These are phyloP conservation scores for Asterionellopsis glacialis DNA, from an alignment of 108 stramenopile genomes.

Conservation along the genomic window DNA sequence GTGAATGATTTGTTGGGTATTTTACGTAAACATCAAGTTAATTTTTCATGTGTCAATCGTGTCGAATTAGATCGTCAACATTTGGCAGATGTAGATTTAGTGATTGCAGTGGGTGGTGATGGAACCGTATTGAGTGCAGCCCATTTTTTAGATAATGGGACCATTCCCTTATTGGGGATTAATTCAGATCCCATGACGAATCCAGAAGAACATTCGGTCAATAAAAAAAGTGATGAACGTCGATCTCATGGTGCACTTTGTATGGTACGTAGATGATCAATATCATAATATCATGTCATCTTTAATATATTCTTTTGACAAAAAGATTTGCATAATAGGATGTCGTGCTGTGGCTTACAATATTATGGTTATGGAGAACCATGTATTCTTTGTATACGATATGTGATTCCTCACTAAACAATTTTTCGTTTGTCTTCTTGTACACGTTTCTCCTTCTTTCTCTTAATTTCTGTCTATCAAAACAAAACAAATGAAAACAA, in stretches of 20 bases:
- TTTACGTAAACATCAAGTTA: conserved; percentile 63
- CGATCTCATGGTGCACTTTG: conserved; percentile 89
- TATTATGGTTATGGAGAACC: too few relatives aligned
- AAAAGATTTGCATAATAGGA: too few relatives aligned
- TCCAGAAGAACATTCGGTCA: conserved; percentile 42
- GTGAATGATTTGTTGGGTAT: conserved; percentile 69
- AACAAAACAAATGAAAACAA: too few relatives aligned
- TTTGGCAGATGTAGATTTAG: conserved; percentile 85
- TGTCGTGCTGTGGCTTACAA: too few relatives aligned
- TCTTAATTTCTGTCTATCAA: too few relatives aligned
- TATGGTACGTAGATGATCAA: conserved; percentile 4
- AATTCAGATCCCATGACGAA: conserved; percentile 74
- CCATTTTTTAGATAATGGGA: conserved; percentile 87
- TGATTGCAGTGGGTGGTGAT: conserved; percentile 95
- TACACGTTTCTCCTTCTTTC: too few relatives aligned
- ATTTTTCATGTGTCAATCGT: conserved; percentile 85
- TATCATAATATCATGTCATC: too few relatives aligned
- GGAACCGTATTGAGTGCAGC: conserved; percentile 89
- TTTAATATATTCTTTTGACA: too few relatives aligned
- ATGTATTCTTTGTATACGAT: too few relatives aligned
- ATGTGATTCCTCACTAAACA: too few relatives aligned
- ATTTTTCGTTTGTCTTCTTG: too few relatives aligned
- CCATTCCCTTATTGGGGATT: conserved; percentile 76
- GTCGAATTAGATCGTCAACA: conserved; percentile 95
- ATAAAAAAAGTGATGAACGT: conserved; percentile 85